Conservation (phyloP, 2,329 filamentous ascomycete genomes). For the Alternaria conjuncta region DNA sequence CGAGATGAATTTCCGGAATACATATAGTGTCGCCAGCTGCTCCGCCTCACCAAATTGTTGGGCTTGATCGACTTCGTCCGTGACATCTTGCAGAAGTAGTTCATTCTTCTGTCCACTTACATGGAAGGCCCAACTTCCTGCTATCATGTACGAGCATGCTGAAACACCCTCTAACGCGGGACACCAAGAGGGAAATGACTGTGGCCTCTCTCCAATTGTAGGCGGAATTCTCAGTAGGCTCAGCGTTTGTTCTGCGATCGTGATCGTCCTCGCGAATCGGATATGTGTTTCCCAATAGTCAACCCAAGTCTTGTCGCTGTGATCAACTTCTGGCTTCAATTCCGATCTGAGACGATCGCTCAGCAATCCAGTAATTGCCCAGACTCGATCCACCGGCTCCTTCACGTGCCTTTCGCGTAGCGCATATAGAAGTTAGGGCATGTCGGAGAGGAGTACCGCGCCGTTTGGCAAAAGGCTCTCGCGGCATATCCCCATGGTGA, state of each 20-base stretch:
- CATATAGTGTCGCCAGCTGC: fast-evolving
- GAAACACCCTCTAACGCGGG: background rate
- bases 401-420: background rate
- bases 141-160: fast-evolving
- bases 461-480: background rate
- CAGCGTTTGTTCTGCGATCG: background rate
- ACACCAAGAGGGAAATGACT: background rate
- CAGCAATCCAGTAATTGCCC: background rate
- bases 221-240: background rate
- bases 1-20: background rate
- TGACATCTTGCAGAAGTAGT: fast-evolving
- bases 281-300: background rate
- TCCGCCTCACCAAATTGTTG: fast-evolving
- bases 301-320: background rate
- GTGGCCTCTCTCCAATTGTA: fast-evolving
- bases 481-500: too few relatives aligned
- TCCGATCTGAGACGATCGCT: background rate
- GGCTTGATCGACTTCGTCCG: background rate
- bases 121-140: fast-evolving
- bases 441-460: fast-evolving
- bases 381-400: background rate
- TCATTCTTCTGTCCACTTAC: fast-evolving
- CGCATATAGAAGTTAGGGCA: background rate
- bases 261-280: background rate
- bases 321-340: background rate